These are phyloP conservation scores for Suillus luteus DNA, from an alignment of 768 basidiomycete species.

Conservation along the genomic window DNA sequence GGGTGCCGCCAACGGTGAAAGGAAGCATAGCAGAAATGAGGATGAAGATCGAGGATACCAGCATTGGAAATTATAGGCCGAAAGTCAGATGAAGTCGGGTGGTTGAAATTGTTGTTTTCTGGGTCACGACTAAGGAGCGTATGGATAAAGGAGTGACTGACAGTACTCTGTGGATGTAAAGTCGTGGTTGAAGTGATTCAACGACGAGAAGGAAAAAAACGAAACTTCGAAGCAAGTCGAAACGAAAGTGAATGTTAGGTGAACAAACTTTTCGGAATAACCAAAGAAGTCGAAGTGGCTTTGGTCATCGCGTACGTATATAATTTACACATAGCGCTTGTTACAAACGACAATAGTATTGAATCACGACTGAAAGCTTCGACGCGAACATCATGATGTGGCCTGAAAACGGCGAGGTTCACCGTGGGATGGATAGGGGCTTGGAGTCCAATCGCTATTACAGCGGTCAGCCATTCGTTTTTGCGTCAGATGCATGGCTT, in stretches of 20 bases:
- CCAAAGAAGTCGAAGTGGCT: neutral
- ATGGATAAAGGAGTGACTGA: neutral
- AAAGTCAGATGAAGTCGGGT: neutral
- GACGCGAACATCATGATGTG: neutral
- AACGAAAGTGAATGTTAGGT: neutral
- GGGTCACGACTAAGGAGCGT: neutral
- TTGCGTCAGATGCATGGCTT: no score
- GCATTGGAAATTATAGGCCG: constrained; percentile 17
- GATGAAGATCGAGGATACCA: constrained; percentile 34
- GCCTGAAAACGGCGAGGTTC: neutral
- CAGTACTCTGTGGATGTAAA: neutral
- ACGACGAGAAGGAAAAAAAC: neutral
- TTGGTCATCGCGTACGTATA: neutral
- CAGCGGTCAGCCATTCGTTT: no score
- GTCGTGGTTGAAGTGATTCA: neutral
- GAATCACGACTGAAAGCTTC: neutral
- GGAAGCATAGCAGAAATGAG: constrained; percentile 36
- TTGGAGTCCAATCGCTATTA: neutral
- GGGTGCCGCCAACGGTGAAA: constrained; percentile 34
- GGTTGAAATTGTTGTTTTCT: neutral
- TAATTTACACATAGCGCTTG: neutral
- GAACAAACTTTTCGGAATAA: neutral
- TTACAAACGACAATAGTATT: neutral
- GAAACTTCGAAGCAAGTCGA: neutral
- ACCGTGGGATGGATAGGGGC: neutral